phyloP scores from a whole-genome alignment of 768 basidiomycete species.

The Dacryopinax primogenitus region DNA sequence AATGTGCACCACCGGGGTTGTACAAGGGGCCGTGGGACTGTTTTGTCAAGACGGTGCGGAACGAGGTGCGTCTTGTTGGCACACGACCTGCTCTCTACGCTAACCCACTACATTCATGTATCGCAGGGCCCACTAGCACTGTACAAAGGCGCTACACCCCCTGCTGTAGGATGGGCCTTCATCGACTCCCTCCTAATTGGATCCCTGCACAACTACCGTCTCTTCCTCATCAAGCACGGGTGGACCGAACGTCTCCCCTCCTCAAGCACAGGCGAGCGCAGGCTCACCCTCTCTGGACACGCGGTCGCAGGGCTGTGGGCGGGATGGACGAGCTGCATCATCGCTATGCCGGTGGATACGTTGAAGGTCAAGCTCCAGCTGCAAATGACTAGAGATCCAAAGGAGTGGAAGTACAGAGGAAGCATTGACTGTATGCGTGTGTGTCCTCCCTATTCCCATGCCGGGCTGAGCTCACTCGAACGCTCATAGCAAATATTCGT shows the following conservation, averaged over 20 bases:
- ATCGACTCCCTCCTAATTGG: constrained; percentile 60
- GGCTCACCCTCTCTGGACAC: constrained; percentile 51
- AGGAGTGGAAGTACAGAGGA: constrained; percentile 45
- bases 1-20: constrained; percentile 52
- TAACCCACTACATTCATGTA: not conserved
- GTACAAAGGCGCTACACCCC: constrained; percentile 63
- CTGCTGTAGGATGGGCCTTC: constrained; percentile 58
- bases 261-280: constrained; percentile 29
- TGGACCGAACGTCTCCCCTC: constrained; percentile 41
- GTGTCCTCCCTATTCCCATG: constrained; percentile 15
- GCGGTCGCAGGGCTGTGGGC: constrained; percentile 55
- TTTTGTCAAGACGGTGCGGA: constrained; percentile 41
- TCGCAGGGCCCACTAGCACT: constrained; percentile 46
- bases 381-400: constrained; percentile 42
- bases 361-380: constrained; percentile 68
- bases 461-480: constrained; percentile 19
- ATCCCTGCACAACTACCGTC: constrained; percentile 58
- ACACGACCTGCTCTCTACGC: not conserved
- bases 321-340: constrained; percentile 53
- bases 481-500: constrained; percentile 45
- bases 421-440: constrained; percentile 42
- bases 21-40: constrained; percentile 52
- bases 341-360: constrained; percentile 67
- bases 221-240: constrained; percentile 41
- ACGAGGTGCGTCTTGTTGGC: constrained; percentile 40